Base-by-base conservation (phyloP, 1,284 basidiomycete species). In the Ganoderma multipileum region DNA sequence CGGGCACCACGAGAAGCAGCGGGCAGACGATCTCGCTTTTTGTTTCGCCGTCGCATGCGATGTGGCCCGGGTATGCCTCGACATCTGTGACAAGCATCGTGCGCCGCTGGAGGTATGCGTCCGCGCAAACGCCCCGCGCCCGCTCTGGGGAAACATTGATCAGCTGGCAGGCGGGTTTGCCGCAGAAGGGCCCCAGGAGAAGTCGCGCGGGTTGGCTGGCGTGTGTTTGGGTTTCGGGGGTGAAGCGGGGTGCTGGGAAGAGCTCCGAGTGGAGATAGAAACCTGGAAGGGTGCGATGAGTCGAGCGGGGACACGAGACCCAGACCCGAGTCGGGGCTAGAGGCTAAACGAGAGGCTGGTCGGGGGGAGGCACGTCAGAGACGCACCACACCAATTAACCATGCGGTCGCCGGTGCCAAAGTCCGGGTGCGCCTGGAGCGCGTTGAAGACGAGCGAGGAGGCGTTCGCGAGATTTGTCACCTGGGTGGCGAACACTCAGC, bases 301-400 rank as follows among this genome's bases (percentile, higher is more conserved):
- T n/a, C 12, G 38, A 41, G 4, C 38, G 38, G 23, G 47, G 47
- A 50, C 47, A 50, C 47, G 47, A 14, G 47, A 50, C 47, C 47
- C 9, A 5, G 47, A 50, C 47, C 26, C 36, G 28, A 68, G 47
- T 55, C 28, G 52, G 33, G 38, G 23, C 8, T 16, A 26, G 38
- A 39, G 38, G 38, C 26, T n/a, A 41, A 26, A 16, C n/a, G 36
- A 57, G 16, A 26, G 52, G 63, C 44, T 9, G n/a, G 44, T 12
- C 3, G 0, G 28, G 20, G 20, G 20, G 33, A 9, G n/a, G 36
- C 16, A 28, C 9, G 52, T 38, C 5, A 28, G 11, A 41, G 36
- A 81, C 89, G 81, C 75, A 95, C 95, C 95, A 84, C 90, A 91
- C 95, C 95, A 97, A 76, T 96, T 96, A 30, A 96, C 94, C 6